Percentiles rank a stretch among this genome's conserved stretches.
These are phyloP conservation scores for Acrasis kona DNA, from an alignment of 78 protist genomes.

Conservation along the genomic window DNA sequence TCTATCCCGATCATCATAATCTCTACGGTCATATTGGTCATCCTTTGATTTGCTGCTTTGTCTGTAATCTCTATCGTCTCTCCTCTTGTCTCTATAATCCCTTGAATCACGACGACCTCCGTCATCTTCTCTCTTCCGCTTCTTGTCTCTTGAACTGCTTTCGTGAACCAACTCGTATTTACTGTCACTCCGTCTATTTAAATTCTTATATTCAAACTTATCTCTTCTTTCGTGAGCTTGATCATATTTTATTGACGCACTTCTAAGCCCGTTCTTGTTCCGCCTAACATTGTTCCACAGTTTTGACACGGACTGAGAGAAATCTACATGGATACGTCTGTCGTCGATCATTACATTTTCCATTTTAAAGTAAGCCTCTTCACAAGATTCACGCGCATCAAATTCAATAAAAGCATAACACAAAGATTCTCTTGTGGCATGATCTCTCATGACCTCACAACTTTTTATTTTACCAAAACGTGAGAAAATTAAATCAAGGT, in stretches of 20 bases:
- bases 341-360: constrained; percentile 95
- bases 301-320: constrained; percentile 77
- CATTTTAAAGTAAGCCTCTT: constrained; percentile 88
- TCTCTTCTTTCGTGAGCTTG: too few relatives aligned
- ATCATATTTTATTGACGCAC: too few relatives aligned
- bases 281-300: constrained; percentile 5
- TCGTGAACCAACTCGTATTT: neutral
- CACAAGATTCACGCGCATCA: constrained; percentile 31
- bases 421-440: constrained; percentile 64
- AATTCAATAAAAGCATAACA: constrained; percentile 94
- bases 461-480: constrained; percentile 74
- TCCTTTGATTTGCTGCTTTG: neutral
- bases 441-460: constrained; percentile 79
- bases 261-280: too few relatives aligned
- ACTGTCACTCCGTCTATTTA: neutral
- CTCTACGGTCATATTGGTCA: neutral
- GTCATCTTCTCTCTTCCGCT: neutral
- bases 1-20: neutral
- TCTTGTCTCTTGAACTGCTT: neutral
- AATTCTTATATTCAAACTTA: neutral
- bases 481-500: constrained; percentile 77
- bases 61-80: neutral
- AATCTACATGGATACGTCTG: constrained; percentile 92
- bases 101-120: neutral
- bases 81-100: neutral